Evolutionary conservation across 1,139 yeast species (phyloP), one percentile per base, ranked within the genome.

Genomic region (Diutina ranongensis): DNA sequence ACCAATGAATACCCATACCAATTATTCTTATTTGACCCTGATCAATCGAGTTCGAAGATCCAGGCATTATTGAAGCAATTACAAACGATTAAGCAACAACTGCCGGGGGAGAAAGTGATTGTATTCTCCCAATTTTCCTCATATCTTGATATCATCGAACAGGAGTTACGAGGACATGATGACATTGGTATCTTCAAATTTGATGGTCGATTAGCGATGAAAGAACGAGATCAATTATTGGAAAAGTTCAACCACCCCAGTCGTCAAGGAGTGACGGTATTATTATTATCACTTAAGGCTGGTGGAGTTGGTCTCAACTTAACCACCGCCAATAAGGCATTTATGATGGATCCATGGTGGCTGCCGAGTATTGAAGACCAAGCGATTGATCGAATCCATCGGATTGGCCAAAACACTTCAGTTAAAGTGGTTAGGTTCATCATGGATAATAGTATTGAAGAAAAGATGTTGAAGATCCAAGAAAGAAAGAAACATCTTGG

Each of bases 321-420:
- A 50, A 89, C 95, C 0, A 78, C 82, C 44, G 96, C 97, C 0
- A 82, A 86, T 0, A 73, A 78, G 41, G 97, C 95, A 8, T 88
- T 81, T 56, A 72, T 92, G 76, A 84, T 92, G 89, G 97, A 92
- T 57, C 97, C 97, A 0, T 92, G 96, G 94, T 92, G 97, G 97
- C 84, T 94, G 22, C 95, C 87, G 41, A 87, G 95, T 48, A 79
- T 86, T 40, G 97, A 92, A 57, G 87, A 86, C 41, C 97, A 92
- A 61, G 97, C 97, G 0, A 87, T 92, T 52, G 97, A 92, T 62
- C 75, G 97, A 56, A 76, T 92, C 25, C 97, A 92, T 58, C 72
- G 97, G 52, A 84, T 92, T 60, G 97, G 97, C 0, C 97, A 92
- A 59, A 67, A 67, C 15, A 76, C 72, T 34, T 72, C 73, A 35